Conservation (phyloP, 2,329 filamentous ascomycete genomes). For the Aspergillus calidoustus region DNA sequence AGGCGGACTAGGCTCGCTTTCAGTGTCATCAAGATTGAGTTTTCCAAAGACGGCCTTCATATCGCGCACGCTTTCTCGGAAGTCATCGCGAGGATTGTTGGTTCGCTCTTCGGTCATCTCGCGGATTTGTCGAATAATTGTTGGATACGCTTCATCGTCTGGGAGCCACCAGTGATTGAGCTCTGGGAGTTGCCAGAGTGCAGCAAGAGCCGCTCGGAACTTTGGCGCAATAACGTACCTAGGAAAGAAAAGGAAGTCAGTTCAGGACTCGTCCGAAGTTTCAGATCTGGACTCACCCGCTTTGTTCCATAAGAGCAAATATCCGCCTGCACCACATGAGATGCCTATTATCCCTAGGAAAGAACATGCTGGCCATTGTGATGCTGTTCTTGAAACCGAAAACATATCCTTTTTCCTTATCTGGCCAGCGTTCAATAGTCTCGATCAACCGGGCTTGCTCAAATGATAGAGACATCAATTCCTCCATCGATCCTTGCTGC, state of each 20-base stretch:
- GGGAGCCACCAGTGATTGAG: conserved; percentile 89
- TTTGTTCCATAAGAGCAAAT: conserved; percentile 75
- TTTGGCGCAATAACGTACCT: conserved; percentile 83
- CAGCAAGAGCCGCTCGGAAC: conserved; percentile 75
- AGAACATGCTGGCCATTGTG: conserved; percentile 75
- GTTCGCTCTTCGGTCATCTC: conserved; percentile 80
- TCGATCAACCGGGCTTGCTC: conserved; percentile 79
- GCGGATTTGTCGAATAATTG: conserved; percentile 75
- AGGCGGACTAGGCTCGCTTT: conserved; percentile 35
- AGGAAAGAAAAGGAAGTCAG: neutral
- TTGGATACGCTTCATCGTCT: conserved; percentile 74
- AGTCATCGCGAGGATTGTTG: conserved; percentile 56
- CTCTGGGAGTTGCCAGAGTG: conserved; percentile 72
- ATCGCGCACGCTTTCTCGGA: conserved; percentile 70
- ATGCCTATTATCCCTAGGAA: conserved; percentile 75
- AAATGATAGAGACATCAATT: conserved; percentile 67
- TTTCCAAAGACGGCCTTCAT: conserved; percentile 74
- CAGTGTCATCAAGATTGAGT: conserved; percentile 57
- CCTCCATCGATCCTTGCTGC: conserved; percentile 55
- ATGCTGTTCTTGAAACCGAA: conserved; percentile 76
- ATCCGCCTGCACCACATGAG: conserved; percentile 79
- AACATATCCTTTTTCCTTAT: conserved; percentile 70
- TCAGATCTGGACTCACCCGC: conserved; percentile 62
- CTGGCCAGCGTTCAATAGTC: conserved; percentile 72
- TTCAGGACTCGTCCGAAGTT: conserved; percentile 4